phyloP scores from a whole-genome alignment of 2,329 filamentous ascomycete genomes.

The Microdochium nivale region DNA sequence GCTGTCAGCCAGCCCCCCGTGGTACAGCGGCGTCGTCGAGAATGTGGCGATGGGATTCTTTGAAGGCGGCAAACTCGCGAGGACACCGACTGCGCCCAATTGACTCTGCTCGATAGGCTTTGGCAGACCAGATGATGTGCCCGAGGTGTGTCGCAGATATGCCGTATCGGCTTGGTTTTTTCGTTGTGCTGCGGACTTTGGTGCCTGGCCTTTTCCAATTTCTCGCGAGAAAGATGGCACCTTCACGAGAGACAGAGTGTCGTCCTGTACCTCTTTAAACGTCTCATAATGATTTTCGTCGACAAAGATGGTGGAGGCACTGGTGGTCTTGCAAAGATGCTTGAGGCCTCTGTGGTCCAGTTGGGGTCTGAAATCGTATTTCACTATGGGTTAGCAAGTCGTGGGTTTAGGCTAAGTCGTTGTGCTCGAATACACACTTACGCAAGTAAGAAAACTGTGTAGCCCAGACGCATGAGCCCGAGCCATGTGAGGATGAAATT shows the following conservation, averaged over 20 bases:
- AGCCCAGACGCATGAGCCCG: conserved; percentile 45
- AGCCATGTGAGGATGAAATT: conserved; percentile 54
- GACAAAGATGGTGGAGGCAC: conserved; percentile 32
- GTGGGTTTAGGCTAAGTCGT: not conserved
- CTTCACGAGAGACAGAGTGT: conserved; percentile 9
- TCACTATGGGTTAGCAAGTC: not conserved
- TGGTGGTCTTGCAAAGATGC: conserved; percentile 40
- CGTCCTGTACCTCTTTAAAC: conserved; percentile 1
- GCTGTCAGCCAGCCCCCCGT: conserved; percentile 55
- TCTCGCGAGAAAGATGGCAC: conserved; percentile 4
- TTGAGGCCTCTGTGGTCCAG: conserved; percentile 34
- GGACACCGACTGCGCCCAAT: conserved; percentile 41
- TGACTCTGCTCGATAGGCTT: conserved; percentile 55
- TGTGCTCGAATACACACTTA: conserved; percentile 16
- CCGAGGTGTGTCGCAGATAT: conserved; percentile 56
- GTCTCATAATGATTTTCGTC: conserved; percentile 21
- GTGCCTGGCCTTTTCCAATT: not conserved
- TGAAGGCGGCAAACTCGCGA: conserved; percentile 35
- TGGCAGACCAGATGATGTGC: conserved; percentile 53
- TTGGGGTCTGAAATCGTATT: conserved; percentile 28
- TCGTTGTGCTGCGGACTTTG: not conserved
- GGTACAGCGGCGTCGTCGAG: conserved; percentile 57
- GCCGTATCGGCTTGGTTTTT: conserved; percentile 28
- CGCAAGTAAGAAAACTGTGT: conserved; percentile 48
- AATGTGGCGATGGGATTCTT: conserved; percentile 38